These are phyloP conservation scores for Cyclotella choctawhatcheeana DNA, from an alignment of 108 stramenopile species.

Conservation along the genomic window DNA sequence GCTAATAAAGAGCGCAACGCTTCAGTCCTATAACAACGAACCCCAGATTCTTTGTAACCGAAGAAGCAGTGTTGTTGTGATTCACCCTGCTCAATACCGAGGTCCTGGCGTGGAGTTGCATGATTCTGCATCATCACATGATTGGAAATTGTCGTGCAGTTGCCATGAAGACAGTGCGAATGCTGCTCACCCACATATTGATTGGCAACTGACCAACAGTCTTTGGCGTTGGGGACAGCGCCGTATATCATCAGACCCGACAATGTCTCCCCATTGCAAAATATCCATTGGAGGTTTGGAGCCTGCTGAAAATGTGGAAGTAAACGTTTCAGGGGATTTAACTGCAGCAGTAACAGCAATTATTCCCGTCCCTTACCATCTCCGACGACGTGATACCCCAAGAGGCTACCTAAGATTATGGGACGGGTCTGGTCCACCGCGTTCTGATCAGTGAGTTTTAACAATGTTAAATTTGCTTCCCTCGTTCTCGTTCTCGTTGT, in stretches of 20 bases:
- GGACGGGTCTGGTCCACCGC: slow-evolving; percentile 84
- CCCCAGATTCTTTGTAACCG: slow-evolving; percentile 38
- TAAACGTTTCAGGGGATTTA: slow-evolving; percentile 60
- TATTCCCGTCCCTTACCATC: slow-evolving; percentile 42
- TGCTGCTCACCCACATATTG: slow-evolving; percentile 6
- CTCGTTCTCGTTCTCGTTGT: too few species aligned
- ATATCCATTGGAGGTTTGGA: slow-evolving; percentile 48
- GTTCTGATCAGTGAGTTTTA: slow-evolving; percentile 70
- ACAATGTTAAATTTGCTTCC: too few species aligned
- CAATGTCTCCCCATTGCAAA: slow-evolving; percentile 50
- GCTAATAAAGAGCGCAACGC: slow-evolving; percentile 25
- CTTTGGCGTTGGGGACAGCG: slow-evolving; percentile 81
- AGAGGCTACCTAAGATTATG: slow-evolving; percentile 82
- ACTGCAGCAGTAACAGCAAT: slow-evolving; percentile 74
- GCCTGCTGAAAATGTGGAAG: slow-evolving; percentile 28
- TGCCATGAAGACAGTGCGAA: slow-evolving; percentile 14
- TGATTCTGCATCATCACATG: slow-evolving; percentile 20
- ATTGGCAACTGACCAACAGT: slow-evolving; percentile 22
- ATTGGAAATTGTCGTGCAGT: slow-evolving; percentile 37
- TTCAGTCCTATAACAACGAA: slow-evolving; percentile 41
- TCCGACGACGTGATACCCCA: slow-evolving; percentile 41
- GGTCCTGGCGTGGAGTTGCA: slow-evolving; percentile 22
- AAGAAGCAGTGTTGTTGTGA: slow-evolving; percentile 22
- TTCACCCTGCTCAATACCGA: slow-evolving; percentile 15
- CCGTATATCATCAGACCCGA: slow-evolving; percentile 54